These are phyloP conservation scores for Metschnikowia aberdeeniae DNA, from an alignment of 805 yeast species.

Conservation along the genomic window DNA sequence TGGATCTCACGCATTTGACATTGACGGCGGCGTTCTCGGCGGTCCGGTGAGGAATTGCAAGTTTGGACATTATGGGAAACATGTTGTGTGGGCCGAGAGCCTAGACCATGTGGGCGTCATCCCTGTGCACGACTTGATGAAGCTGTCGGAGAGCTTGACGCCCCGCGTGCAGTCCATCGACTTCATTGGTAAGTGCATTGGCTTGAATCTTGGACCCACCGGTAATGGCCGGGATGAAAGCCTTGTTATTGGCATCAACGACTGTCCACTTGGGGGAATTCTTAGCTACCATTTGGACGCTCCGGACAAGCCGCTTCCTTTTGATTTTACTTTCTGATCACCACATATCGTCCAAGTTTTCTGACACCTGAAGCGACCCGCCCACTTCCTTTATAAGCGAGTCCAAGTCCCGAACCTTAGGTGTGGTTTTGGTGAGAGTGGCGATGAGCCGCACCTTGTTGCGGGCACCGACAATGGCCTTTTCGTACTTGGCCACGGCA, in stretches of 20 bases:
- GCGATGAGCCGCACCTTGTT: slow-evolving; percentile 58
- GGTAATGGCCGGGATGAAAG: slow-evolving; percentile 44
- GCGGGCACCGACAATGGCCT: slow-evolving; percentile 48
- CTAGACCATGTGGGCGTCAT: slow-evolving; percentile 55
- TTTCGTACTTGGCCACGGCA: slow-evolving; percentile 55
- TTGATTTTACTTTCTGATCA: slow-evolving; percentile 33
- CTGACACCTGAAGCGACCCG: slow-evolving; percentile 34
- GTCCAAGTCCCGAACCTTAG: slow-evolving; percentile 29
- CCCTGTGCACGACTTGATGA: slow-evolving; percentile 30
- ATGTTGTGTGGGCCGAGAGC: slow-evolving; percentile 54
- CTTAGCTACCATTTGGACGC: slow-evolving; percentile 43
- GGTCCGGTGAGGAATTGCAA: slow-evolving; percentile 53
- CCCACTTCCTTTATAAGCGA: slow-evolving; percentile 33
- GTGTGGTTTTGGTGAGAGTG: slow-evolving; percentile 24
- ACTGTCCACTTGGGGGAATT: slow-evolving; percentile 55
- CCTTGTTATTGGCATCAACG: slow-evolving; percentile 52
- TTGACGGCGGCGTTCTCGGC: slow-evolving; percentile 19
- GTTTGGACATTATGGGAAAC: slow-evolving; percentile 45
- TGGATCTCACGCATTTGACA: slow-evolving; percentile 20
- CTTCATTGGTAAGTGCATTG: slow-evolving; percentile 56
- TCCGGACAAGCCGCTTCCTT: slow-evolving; percentile 33
- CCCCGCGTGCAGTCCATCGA: slow-evolving; percentile 44
- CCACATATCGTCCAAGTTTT: slow-evolving; percentile 43
- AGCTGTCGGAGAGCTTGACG: slow-evolving; percentile 9
- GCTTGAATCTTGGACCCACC: slow-evolving; percentile 44